Conservation (phyloP, 352 stramenopile genomes). For the Phytophthora megakarya region DNA sequence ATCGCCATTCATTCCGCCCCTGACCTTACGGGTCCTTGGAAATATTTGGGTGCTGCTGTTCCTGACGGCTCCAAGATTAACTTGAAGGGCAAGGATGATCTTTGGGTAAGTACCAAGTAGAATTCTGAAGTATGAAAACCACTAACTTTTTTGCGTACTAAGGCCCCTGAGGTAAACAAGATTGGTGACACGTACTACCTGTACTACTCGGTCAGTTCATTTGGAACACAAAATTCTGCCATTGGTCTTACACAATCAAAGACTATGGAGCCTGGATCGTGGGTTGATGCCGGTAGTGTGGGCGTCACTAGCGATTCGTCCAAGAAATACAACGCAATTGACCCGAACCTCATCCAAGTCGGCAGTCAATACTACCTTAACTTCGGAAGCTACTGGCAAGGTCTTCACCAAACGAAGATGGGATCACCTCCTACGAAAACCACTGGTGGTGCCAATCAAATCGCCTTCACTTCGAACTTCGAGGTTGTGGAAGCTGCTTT, state of each 20-base stretch:
- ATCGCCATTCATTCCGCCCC: slow-evolving; percentile 55
- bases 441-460: slow-evolving; percentile 19
- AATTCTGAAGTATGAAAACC: background rate
- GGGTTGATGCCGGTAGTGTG: slow-evolving; percentile 39
- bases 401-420: slow-evolving; percentile 42
- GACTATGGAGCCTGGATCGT: slow-evolving; percentile 52
- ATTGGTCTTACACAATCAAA: slow-evolving; percentile 49
- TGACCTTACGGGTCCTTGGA: slow-evolving; percentile 46
- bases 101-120: slow-evolving; percentile 43
- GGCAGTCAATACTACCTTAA: slow-evolving; percentile 47
- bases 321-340: slow-evolving; percentile 63
- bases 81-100: slow-evolving; percentile 47
- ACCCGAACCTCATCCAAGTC: slow-evolving; percentile 47
- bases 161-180: slow-evolving; percentile 52
- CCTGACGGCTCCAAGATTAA: slow-evolving; percentile 50
- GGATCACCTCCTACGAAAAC: slow-evolving; percentile 27
- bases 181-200: slow-evolving; percentile 58
- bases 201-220: slow-evolving; percentile 62
- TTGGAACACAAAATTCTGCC: slow-evolving; percentile 50
- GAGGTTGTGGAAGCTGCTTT: slow-evolving; percentile 46
- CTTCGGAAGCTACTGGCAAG: slow-evolving; percentile 55
- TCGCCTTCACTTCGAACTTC: slow-evolving; percentile 42
- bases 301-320: slow-evolving; percentile 40
- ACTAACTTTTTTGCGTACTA: background rate
- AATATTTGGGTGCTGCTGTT: slow-evolving; percentile 49